phyloP scores from a whole-genome alignment of 495 filamentous ascomycete species.

The Haplographium delicatum region DNA sequence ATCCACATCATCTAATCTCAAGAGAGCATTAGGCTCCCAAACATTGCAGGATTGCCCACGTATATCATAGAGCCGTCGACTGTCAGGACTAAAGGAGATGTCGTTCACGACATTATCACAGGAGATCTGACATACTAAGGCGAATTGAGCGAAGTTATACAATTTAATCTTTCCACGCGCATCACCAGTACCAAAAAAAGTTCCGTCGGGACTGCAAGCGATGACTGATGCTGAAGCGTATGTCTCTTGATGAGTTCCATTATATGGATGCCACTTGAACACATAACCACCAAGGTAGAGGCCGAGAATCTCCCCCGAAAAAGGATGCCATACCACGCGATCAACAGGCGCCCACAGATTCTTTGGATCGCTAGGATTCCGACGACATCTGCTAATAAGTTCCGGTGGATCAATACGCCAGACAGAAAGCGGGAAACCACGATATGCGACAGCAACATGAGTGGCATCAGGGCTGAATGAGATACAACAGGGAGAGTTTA shows the following conservation, averaged over 20 bases:
- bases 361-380: too few species aligned
- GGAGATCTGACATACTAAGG: constrained; percentile 17
- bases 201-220: constrained; percentile 24
- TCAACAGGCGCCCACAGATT: constrained; percentile 20
- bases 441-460: not conserved
- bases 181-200: constrained; percentile 24
- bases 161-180: constrained; percentile 24
- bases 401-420: not conserved
- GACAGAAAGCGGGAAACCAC: not conserved
- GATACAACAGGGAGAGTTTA: not conserved
- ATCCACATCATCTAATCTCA: not conserved
- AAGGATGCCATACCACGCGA: constrained; percentile 25
- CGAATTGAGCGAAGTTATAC: constrained; percentile 22
- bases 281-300: constrained; percentile 23
- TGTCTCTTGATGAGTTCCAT: not conserved
- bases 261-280: constrained; percentile 28
- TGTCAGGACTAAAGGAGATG: not conserved
- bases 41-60: not conserved
- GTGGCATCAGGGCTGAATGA: not conserved
- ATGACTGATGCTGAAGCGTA: constrained; percentile 6
- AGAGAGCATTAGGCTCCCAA: not conserved
- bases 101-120: not conserved
- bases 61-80: not conserved
- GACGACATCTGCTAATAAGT: not conserved
- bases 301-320: constrained; percentile 21